Evolutionary conservation across 768 basidiomycete genomes (phyloP).

Genomic region (Panaeolus papilionaceus): DNA sequence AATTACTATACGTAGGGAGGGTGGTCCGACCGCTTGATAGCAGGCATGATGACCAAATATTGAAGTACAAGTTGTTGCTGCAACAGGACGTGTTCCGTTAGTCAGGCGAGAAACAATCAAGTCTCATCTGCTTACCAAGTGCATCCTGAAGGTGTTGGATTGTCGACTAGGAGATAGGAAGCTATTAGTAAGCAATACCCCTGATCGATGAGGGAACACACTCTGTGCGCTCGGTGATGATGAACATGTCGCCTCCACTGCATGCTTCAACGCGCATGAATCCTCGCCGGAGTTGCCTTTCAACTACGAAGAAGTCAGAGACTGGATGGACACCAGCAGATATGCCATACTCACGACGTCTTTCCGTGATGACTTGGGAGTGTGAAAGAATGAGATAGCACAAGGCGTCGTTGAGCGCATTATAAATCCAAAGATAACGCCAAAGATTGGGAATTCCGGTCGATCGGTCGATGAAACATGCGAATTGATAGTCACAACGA

Average conservation of each 20-base stretch:
- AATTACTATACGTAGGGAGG: slow-evolving; percentile 29
- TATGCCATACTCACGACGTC: not conserved
- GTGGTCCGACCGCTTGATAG: slow-evolving; percentile 31
- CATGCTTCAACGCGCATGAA: slow-evolving; percentile 26
- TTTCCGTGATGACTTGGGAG: not conserved
- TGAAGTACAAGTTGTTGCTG: slow-evolving; percentile 40
- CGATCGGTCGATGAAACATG: not conserved
- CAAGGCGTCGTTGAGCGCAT: not conserved
- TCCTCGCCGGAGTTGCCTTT: slow-evolving; percentile 24
- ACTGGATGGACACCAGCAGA: not conserved
- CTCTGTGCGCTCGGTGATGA: slow-evolving; percentile 16
- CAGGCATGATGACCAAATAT: slow-evolving; percentile 35
- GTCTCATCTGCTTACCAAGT: slow-evolving; percentile 28
- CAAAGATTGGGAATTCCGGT: not conserved
- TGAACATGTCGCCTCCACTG: slow-evolving; percentile 21
- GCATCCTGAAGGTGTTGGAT: slow-evolving; percentile 25
- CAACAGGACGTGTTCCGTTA: not conserved
- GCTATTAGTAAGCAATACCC: not conserved
- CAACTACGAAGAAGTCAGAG: slow-evolving; percentile 20
- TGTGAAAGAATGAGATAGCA: not conserved
- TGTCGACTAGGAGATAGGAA: not conserved
- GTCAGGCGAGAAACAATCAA: not conserved
- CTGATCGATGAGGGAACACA: slow-evolving; percentile 1
- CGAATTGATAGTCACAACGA: not conserved
- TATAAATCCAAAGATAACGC: not conserved